phyloP scores from a whole-genome alignment of 176 grass and related monocot species.

The Triticum timopheevii region DNA sequence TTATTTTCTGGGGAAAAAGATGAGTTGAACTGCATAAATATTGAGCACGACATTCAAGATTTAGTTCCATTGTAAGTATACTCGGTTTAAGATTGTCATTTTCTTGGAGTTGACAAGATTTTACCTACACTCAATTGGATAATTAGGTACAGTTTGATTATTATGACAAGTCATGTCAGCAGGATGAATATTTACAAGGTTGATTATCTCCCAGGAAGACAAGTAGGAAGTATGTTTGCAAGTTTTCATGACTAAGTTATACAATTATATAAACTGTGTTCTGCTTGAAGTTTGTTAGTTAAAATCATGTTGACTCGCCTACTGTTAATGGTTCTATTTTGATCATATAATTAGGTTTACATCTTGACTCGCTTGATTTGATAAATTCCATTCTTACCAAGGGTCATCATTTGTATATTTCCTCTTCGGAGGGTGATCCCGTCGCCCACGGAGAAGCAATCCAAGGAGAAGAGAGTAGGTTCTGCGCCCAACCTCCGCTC shows the following conservation, averaged over 20 bases:
- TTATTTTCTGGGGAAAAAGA: no score
- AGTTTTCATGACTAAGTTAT: background rate
- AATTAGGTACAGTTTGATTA: no score
- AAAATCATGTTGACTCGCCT: background rate
- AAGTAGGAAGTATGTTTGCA: no score
- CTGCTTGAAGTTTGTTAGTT: background rate
- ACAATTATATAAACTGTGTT: background rate
- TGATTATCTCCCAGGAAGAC: background rate
- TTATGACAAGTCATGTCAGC: no score
- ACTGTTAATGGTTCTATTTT: no score
- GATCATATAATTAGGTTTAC: background rate
- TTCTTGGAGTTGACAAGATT: constrained; percentile 1
- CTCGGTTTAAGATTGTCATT: background rate
- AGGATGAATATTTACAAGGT: background rate
- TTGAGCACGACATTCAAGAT: background rate
- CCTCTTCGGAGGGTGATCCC: constrained; percentile 45
- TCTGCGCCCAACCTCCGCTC: constrained; percentile 41
- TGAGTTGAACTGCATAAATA: background rate
- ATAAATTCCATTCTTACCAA: background rate
- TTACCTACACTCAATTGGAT: background rate
- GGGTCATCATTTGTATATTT: background rate
- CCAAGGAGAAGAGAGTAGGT: constrained; percentile 45
- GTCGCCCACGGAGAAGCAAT: constrained; percentile 45
- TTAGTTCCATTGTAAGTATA: background rate
- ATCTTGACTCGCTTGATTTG: background rate